Base-by-base conservation (phyloP, 768 basidiomycete genomes). In the Lentinus brumalis region DNA sequence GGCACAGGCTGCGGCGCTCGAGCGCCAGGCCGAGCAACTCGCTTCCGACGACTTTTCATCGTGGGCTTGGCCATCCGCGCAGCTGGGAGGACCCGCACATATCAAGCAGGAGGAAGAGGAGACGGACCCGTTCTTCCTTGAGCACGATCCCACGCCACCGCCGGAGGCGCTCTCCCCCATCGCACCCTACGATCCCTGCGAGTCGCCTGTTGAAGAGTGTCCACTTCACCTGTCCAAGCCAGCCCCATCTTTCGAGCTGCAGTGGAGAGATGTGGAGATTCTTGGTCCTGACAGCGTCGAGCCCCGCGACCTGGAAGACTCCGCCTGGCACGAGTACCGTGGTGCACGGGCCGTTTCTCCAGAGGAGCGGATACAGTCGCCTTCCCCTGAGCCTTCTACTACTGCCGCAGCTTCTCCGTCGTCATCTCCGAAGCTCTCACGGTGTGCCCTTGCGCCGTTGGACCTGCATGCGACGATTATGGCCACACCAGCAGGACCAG, bases 231-330 rank as follows among this genome's bases (percentile, higher is more conserved):
- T 56, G 15, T 53, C 39, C 35, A 31, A 40, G 14, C 7, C 58
- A 1, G 18, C 32, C 18, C 30, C 45, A 3, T 35, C 45, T 11
- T 65, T 53, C 45, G 71, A 75, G 49, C 47, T 75, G 42, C 61
- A 73, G 40, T 80, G 81, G 78, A 73, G 76, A 44, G 79, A 80
- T 52, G 79, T 74, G 6, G 80, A 82, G 50, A 60, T 81, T 2
- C 73, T 81, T 29, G 79, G 79, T 10, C 79, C 80, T 1, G 79
- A 81, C 56, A 80, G 73, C 58, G 74, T 81, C 31, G 73, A 75
- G 56, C 75, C 72, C 9, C 70, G 75, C 53, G 79, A 81, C 61
- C 74, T 80, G 38, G 79, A 81, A 32, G 76, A 74, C 6, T 69
- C 76, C 50, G 53, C 73, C 60, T 79, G 74, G 68, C 61, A 53